Conservation (phyloP, 192 early-diverging fungal genomes). For the Helicostylum pulchrum region DNA sequence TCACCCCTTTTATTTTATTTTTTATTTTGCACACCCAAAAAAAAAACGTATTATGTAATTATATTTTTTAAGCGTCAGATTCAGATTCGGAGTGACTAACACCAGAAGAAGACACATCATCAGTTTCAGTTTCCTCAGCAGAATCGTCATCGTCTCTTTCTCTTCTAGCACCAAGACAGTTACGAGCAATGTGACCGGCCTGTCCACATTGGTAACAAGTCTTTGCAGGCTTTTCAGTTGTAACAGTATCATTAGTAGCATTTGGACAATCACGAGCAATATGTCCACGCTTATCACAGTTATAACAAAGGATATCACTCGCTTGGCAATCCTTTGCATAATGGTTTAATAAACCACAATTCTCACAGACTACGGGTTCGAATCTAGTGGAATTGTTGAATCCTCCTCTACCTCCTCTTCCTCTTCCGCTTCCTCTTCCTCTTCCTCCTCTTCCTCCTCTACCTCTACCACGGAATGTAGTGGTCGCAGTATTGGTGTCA, state of each 20-base stretch:
- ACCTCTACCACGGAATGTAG: background rate
- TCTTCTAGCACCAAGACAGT: background rate
- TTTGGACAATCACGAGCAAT: conserved; percentile 31
- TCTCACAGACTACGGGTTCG: conserved; percentile 43
- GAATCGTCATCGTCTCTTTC: background rate
- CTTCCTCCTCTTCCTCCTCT: conserved; percentile 18
- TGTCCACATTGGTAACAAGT: conserved; percentile 53
- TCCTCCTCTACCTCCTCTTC: background rate
- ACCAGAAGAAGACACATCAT: background rate
- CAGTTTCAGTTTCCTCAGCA: background rate
- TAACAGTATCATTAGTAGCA: no score
- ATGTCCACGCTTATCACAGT: conserved; percentile 52
- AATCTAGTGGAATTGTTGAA: background rate
- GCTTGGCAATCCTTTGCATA: conserved; percentile 54
- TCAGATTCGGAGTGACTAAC: background rate
- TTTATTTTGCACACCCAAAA: background rate
- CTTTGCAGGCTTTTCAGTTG: conserved; percentile 34
- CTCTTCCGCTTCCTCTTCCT: conserved; percentile 3
- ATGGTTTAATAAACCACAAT: conserved; percentile 51
- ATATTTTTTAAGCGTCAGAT: background rate
- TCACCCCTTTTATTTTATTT: background rate
- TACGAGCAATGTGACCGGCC: conserved; percentile 45
- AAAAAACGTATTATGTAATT: no score
- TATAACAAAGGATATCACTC: conserved; percentile 51
- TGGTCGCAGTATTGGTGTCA: background rate